These are phyloP conservation scores for Morella rubra DNA, from an alignment of 306 rosid genomes.

Conservation along the genomic window DNA sequence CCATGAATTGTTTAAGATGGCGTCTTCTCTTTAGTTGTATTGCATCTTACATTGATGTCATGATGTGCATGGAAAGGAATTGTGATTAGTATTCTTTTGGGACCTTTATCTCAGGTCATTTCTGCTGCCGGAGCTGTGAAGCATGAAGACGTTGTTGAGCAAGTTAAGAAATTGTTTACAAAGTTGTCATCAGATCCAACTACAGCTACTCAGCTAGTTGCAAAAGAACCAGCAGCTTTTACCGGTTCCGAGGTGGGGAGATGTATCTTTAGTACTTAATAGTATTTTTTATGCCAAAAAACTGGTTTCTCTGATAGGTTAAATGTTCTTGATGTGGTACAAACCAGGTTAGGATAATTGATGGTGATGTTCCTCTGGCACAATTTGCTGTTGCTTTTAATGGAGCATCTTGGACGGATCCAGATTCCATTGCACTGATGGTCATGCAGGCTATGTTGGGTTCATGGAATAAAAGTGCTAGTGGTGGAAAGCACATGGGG, in stretches of 20 bases:
- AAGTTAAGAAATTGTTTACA: constrained; percentile 65
- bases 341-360: constrained; percentile 82
- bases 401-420: constrained; percentile 98
- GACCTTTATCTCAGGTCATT: constrained; percentile 53
- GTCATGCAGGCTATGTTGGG: constrained; percentile 99
- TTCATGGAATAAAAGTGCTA: constrained; percentile 86
- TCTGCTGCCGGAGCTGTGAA: constrained; percentile 92
- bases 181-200: constrained; percentile 76
- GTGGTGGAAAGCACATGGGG: constrained; percentile 99
- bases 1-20: neutral
- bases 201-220: constrained; percentile 75
- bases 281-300: neutral
- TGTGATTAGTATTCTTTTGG: constrained; percentile 12
- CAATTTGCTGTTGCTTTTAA: constrained; percentile 92
- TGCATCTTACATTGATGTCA: neutral
- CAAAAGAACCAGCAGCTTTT: constrained; percentile 73
- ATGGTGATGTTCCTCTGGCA: constrained; percentile 82
- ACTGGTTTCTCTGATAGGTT: constrained; percentile 1
- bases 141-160: constrained; percentile 74
- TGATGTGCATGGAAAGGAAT: neutral
- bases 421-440: constrained; percentile 90
- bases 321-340: constrained; percentile 11
- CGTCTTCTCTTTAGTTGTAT: neutral
- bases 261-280: constrained; percentile 6
- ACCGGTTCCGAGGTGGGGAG: constrained; percentile 90